These are phyloP conservation scores for Saccharomyces cerevisiae DNA, from an alignment of 805 yeast species.

Conservation along the genomic window DNA sequence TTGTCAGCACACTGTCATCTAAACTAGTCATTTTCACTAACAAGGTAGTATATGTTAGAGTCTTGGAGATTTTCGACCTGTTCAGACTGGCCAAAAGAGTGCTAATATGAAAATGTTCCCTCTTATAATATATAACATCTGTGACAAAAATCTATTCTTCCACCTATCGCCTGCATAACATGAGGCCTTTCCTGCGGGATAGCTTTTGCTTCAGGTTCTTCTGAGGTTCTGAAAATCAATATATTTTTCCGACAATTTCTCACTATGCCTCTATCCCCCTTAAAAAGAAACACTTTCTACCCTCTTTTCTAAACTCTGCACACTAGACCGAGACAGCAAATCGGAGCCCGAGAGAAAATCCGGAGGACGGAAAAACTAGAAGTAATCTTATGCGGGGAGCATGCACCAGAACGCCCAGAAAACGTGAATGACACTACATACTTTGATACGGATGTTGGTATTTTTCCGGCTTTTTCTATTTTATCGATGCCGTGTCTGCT, in stretches of 20 bases:
- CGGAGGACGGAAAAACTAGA: neutral
- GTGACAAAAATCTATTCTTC: neutral
- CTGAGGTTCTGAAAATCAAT: neutral
- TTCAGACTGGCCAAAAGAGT: neutral
- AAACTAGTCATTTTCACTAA: slow-evolving; percentile 18
- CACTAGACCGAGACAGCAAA: neutral
- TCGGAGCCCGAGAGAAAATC: neutral
- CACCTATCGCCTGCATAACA: neutral
- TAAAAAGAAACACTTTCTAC: neutral
- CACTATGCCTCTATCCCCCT: neutral
- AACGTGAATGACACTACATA: neutral
- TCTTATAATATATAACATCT: neutral
- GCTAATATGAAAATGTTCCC: neutral
- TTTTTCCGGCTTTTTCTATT: neutral
- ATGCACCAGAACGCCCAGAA: neutral
- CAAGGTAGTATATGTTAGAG: neutral
- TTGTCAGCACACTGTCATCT: slow-evolving; percentile 26
- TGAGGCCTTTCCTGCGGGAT: neutral
- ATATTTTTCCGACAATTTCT: neutral
- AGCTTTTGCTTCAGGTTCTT: neutral
- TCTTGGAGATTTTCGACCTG: neutral
- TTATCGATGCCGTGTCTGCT: neutral
- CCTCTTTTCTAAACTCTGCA: neutral
- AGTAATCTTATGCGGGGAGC: neutral
- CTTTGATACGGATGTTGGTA: neutral